Evolutionary conservation across 805 yeast species (phyloP).

Genomic region (Candida pini): DNA sequence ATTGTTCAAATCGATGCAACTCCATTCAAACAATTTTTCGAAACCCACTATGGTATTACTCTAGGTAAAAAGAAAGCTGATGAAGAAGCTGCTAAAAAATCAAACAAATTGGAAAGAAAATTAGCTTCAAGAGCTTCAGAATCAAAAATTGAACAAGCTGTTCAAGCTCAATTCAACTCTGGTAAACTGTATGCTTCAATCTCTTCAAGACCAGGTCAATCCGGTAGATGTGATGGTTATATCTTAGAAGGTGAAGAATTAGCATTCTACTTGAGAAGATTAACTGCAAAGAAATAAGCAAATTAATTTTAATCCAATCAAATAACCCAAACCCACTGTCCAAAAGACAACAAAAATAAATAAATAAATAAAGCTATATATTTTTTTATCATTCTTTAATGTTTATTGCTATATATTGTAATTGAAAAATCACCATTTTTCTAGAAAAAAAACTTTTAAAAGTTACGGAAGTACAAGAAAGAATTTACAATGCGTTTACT

Average conservation of each 20-base stretch:
- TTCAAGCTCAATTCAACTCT: conserved; percentile 94
- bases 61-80: conserved; percentile 79
- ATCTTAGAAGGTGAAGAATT: conserved; percentile 99
- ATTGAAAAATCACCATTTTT: too few species aligned
- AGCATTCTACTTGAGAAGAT: conserved; percentile 99
- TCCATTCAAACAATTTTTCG: conserved; percentile 99
- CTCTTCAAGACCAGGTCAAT: conserved; percentile 99
- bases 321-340: not conserved
- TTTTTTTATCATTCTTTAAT: not conserved
- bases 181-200: conserved; percentile 98
- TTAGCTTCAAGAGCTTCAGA: conserved; percentile 86
- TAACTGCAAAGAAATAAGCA: conserved; percentile 94
- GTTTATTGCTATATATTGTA: conserved; percentile 2
- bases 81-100: conserved; percentile 60
- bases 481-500: too few species aligned
- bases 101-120: conserved; percentile 83
- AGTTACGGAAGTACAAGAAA: too few species aligned
- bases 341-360: not conserved
- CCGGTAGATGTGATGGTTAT: conserved; percentile 99
- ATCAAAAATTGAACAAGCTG: conserved; percentile 84
- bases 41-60: conserved; percentile 93
- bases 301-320: not conserved
- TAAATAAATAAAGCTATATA: not conserved
- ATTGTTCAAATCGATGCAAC: conserved; percentile 99
- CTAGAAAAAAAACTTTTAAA: too few species aligned